Evolutionary conservation across 495 filamentous ascomycete species (phyloP).

Genomic region (Hypoxylon cercidicola): DNA sequence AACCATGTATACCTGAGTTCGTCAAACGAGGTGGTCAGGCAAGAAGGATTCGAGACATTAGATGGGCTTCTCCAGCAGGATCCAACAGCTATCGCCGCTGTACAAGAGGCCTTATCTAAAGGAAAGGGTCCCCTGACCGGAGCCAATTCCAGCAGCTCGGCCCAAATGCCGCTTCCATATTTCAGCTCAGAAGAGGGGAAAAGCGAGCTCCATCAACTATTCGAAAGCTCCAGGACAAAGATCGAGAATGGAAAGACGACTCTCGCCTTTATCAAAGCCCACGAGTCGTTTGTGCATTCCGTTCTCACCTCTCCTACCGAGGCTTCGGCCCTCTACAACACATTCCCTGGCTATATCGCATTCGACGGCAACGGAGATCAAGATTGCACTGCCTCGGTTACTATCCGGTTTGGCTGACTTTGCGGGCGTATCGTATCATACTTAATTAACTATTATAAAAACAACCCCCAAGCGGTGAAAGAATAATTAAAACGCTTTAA

Average conservation of each 20-base stretch:
- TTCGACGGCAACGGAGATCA: slow-evolving; percentile 1
- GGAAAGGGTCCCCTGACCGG: slow-evolving; percentile 55
- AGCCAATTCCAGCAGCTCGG: slow-evolving; percentile 74
- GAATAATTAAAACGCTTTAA: no score
- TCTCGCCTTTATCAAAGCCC: slow-evolving; percentile 39
- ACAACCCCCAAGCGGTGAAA: no score
- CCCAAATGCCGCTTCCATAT: slow-evolving; percentile 67
- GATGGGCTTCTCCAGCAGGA: slow-evolving; percentile 5
- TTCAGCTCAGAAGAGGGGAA: background rate
- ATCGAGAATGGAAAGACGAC: background rate
- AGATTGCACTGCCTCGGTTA: no score
- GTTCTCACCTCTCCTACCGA: slow-evolving; percentile 73
- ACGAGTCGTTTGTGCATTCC: slow-evolving; percentile 77
- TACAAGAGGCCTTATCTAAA: background rate
- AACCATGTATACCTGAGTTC: background rate
- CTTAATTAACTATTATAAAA: no score
- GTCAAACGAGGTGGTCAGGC: background rate
- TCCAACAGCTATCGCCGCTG: background rate
- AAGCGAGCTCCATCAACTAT: slow-evolving; percentile 4
- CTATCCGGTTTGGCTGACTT: no score
- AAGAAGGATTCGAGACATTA: slow-evolving; percentile 2
- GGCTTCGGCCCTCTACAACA: slow-evolving; percentile 47
- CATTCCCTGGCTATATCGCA: slow-evolving; percentile 6
- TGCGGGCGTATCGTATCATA: no score
- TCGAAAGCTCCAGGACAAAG: background rate